Evolutionary conservation across 1,284 basidiomycete species (phyloP).

Genomic region (Apiotrichum brassicae): DNA sequence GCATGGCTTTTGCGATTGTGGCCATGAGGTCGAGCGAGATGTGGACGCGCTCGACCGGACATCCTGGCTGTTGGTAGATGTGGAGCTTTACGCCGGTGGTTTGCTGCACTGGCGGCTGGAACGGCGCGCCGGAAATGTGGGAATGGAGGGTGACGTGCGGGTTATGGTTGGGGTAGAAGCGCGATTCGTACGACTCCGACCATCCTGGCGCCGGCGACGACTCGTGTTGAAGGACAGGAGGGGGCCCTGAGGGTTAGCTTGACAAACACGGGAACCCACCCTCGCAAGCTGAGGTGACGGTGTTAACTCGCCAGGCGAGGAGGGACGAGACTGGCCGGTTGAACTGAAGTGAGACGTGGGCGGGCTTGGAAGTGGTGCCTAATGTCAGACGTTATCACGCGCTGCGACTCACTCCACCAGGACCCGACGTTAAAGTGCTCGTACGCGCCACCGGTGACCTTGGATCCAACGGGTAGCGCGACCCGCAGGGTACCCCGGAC

Average conservation of each 20-base stretch:
- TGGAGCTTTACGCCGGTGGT: constrained; percentile 20
- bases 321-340: background rate
- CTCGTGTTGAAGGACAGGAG: constrained; percentile 18
- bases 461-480: background rate
- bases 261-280: constrained; percentile 8
- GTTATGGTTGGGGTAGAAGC: constrained; percentile 57
- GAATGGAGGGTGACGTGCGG: constrained; percentile 59
- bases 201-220: constrained; percentile 55
- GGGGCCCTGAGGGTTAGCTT: constrained; percentile 9
- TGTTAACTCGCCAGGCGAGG: constrained; percentile 7
- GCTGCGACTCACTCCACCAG: background rate
- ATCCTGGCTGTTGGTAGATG: constrained; percentile 42
- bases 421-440: background rate
- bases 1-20: constrained; percentile 61
- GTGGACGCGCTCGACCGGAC: constrained; percentile 49
- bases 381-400: background rate
- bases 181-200: constrained; percentile 59
- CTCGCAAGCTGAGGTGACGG: constrained; percentile 2
- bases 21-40: constrained; percentile 61
- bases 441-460: background rate
- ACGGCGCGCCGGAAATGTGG: constrained; percentile 61
- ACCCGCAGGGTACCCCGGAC: background rate
- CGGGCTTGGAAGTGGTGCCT: background rate
- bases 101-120: constrained; percentile 43
- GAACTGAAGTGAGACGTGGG: constrained; percentile 2